A percentile compares a stretch with the other conserved stretches of the same genome.
Evolutionary conservation across 768 basidiomycete genomes (phyloP).

Genomic region (Kwoniella pini): DNA sequence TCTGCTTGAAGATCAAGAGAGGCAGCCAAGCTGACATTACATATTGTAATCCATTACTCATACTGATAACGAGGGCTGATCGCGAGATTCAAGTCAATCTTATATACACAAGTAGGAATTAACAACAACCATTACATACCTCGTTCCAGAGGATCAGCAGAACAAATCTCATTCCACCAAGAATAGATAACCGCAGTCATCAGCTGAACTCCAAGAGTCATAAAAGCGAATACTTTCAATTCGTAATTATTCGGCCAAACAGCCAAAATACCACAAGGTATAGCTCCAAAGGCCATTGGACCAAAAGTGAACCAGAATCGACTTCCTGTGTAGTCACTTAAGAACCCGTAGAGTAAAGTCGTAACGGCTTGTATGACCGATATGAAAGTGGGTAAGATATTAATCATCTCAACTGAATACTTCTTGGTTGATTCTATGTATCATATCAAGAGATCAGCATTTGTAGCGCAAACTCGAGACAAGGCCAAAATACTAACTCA

Average conservation of each 20-base stretch:
- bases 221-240: slow-evolving; percentile 6
- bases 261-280: slow-evolving; percentile 9
- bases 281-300: not conserved
- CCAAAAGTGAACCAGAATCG: slow-evolving; percentile 17
- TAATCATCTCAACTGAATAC: slow-evolving; percentile 34
- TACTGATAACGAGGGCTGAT: slow-evolving; percentile 5
- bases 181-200: slow-evolving; percentile 12
- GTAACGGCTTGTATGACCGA: slow-evolving; percentile 33
- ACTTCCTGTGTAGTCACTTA: slow-evolving; percentile 10
- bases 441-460: too few relatives aligned
- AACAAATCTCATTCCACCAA: slow-evolving; percentile 12
- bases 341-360: slow-evolving; percentile 3
- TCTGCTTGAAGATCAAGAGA: slow-evolving; percentile 18
- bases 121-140: not conserved
- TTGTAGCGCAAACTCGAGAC: too few relatives aligned
- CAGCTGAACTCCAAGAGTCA: slow-evolving; percentile 5
- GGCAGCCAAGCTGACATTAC: slow-evolving; percentile 12
- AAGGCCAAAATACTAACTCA: slow-evolving; percentile 15
- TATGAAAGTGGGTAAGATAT: slow-evolving; percentile 45
- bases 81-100: too few relatives aligned
- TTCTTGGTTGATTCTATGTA: slow-evolving; percentile 12
- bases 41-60: slow-evolving; percentile 9
- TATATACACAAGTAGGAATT: not conserved
- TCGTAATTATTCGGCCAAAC: slow-evolving; percentile 3
- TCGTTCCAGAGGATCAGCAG: slow-evolving; percentile 11